phyloP scores from a whole-genome alignment of 2,329 filamentous ascomycete genomes.

The Epichloe bromicola region DNA sequence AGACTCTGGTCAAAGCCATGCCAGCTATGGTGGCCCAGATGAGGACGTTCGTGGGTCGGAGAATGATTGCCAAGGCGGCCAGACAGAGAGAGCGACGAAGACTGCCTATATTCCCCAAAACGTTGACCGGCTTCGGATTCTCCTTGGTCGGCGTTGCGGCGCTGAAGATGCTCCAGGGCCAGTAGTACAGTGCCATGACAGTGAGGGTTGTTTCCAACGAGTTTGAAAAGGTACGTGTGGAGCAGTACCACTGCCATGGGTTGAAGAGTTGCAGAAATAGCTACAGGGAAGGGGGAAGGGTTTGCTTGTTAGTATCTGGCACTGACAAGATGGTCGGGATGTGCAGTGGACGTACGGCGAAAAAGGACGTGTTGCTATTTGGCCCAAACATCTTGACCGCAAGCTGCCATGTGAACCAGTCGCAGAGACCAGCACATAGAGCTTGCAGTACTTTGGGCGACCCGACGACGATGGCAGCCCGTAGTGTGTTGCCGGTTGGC shows the following conservation, averaged over 20 bases:
- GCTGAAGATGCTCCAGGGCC: constrained; percentile 68
- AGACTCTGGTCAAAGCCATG: constrained; percentile 29
- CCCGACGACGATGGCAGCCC: constrained; percentile 54
- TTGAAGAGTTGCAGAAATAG: constrained; percentile 24
- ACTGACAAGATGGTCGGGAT: background rate
- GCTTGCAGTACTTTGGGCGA: constrained; percentile 68
- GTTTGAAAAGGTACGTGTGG: constrained; percentile 87
- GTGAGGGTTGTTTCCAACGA: constrained; percentile 85
- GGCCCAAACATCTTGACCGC: constrained; percentile 60
- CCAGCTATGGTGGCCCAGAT: constrained; percentile 61
- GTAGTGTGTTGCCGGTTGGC: constrained; percentile 37
- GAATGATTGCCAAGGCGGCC: constrained; percentile 68
- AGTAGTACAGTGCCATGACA: constrained; percentile 62
- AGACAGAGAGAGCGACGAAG: constrained; percentile 52
- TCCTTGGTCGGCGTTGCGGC: constrained; percentile 26
- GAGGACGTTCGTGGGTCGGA: constrained; percentile 80
- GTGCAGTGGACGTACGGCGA: constrained; percentile 40
- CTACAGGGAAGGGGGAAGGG: constrained; percentile 8
- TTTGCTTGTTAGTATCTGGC: background rate
- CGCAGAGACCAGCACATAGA: constrained; percentile 60
- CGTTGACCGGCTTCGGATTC: constrained; percentile 20
- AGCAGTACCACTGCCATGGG: constrained; percentile 93
- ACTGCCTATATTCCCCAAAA: constrained; percentile 14
- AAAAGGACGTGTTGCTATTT: constrained; percentile 49
- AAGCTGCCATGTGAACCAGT: constrained; percentile 82